Evolutionary conservation across 345 rosid species (phyloP).

Genomic region (Pelargonium nanum): DNA sequence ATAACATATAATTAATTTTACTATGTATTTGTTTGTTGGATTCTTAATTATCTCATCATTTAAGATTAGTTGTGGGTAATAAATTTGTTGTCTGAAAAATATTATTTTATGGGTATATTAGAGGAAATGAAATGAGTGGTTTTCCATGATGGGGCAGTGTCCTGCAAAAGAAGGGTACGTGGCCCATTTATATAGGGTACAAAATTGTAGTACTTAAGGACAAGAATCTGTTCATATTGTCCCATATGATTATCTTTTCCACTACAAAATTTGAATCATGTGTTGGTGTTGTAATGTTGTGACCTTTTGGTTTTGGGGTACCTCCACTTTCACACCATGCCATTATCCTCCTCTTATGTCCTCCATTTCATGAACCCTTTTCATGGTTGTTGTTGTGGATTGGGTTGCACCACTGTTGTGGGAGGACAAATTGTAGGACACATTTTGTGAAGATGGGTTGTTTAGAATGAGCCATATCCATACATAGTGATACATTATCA

Average conservation of each 20-base stretch:
- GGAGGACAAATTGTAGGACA: not conserved
- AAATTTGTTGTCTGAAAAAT: not conserved
- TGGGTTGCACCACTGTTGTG: not conserved
- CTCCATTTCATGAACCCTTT: not conserved
- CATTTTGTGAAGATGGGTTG: too few species aligned
- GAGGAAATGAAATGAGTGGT: not conserved
- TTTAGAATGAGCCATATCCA: too few species aligned
- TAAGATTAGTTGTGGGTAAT: not conserved
- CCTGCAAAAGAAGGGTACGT: not conserved
- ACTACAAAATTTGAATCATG: too few species aligned
- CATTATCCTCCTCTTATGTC: not conserved
- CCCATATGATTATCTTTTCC: not conserved
- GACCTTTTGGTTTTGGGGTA: not conserved
- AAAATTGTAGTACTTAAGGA: not conserved
- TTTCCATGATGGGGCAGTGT: not conserved
- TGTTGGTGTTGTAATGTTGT: too few species aligned
- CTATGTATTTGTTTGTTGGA: not conserved
- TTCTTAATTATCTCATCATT: not conserved
- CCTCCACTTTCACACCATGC: not conserved
- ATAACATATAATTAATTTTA: too few species aligned
- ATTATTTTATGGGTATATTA: too few species aligned
- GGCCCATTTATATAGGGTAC: not conserved
- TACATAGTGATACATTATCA: too few species aligned
- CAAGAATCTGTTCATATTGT: too few species aligned
- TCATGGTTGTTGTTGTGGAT: not conserved